These are phyloP conservation scores for Funneliformis mosseae DNA, from an alignment of 192 early-diverging fungal genomes.

Conservation along the genomic window DNA sequence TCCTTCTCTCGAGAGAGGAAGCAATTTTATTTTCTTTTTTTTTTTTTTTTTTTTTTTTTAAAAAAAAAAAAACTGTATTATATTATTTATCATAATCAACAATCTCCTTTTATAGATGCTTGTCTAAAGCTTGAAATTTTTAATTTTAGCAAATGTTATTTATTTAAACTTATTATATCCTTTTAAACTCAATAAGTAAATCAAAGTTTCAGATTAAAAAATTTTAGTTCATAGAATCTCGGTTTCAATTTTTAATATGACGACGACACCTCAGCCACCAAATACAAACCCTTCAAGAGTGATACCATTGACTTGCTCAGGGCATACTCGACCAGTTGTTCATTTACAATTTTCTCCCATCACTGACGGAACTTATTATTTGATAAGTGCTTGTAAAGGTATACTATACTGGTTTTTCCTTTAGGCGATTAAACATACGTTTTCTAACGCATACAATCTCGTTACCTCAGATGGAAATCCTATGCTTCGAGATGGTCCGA, in stretches of 20 bases:
- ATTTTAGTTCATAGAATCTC: background rate
- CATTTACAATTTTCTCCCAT: slow-evolving; percentile 82
- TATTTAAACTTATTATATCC: no score
- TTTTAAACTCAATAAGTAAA: no score
- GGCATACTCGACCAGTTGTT: slow-evolving; percentile 89
- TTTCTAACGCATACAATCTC: background rate
- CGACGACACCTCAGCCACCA: slow-evolving; percentile 27
- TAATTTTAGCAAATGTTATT: no score
- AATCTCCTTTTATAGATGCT: background rate
- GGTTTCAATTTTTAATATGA: background rate
- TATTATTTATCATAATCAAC: background rate
- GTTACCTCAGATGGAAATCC: slow-evolving; percentile 72
- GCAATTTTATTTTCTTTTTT: background rate
- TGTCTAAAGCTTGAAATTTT: background rate
- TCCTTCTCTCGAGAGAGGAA: background rate
- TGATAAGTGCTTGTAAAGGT: slow-evolving; percentile 92
- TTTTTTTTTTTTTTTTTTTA: background rate
- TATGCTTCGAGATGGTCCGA: slow-evolving; percentile 82
- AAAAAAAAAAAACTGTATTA: background rate
- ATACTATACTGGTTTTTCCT: background rate
- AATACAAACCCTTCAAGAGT: slow-evolving; percentile 50
- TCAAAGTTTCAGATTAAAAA: no score
- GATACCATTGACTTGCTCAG: slow-evolving; percentile 85
- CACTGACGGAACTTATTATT: slow-evolving; percentile 73
- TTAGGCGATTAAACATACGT: background rate